Evolutionary conservation across 768 basidiomycete genomes (phyloP).

Genomic region (Agrocybe chaxingu): DNA sequence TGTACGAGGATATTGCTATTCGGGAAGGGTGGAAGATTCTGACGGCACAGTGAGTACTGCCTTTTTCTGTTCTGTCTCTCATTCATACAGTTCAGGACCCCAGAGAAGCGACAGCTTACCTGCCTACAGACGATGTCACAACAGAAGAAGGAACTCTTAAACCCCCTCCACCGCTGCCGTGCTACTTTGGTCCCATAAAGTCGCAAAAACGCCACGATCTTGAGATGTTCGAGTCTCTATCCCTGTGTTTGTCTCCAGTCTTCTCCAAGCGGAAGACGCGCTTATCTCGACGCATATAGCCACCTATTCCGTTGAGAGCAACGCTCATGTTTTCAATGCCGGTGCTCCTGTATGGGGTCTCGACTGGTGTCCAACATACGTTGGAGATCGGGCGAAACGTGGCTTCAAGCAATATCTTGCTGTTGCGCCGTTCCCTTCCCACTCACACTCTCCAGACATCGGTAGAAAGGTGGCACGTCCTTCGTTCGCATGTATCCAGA

Average conservation of each 20-base stretch:
- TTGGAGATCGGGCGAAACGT: constrained; percentile 39
- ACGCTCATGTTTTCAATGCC: constrained; percentile 74
- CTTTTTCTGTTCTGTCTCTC: neutral
- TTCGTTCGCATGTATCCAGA: constrained; percentile 70
- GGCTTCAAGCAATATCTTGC: constrained; percentile 75
- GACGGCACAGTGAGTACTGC: constrained; percentile 40
- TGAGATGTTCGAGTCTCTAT: constrained; percentile 51
- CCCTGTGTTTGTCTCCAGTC: constrained; percentile 48
- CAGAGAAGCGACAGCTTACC: constrained; percentile 56
- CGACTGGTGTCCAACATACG: constrained; percentile 89
- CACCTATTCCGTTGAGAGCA: constrained; percentile 52
- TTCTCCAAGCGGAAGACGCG: neutral
- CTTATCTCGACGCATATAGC: constrained; percentile 35
- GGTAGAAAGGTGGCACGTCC: constrained; percentile 58
- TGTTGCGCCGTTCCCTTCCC: constrained; percentile 69
- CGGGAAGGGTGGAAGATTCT: constrained; percentile 45
- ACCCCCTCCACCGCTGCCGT: constrained; percentile 53
- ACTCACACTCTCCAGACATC: constrained; percentile 60
- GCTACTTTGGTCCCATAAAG: constrained; percentile 64
- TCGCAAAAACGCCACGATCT: constrained; percentile 48
- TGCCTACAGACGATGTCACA: constrained; percentile 52
- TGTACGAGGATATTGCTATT: constrained; percentile 44
- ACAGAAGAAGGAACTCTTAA: constrained; percentile 48
- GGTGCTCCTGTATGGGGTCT: constrained; percentile 90
- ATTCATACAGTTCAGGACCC: constrained; percentile 9